Conservation (phyloP, 768 basidiomycete genomes). For the Pholiota molesta region DNA sequence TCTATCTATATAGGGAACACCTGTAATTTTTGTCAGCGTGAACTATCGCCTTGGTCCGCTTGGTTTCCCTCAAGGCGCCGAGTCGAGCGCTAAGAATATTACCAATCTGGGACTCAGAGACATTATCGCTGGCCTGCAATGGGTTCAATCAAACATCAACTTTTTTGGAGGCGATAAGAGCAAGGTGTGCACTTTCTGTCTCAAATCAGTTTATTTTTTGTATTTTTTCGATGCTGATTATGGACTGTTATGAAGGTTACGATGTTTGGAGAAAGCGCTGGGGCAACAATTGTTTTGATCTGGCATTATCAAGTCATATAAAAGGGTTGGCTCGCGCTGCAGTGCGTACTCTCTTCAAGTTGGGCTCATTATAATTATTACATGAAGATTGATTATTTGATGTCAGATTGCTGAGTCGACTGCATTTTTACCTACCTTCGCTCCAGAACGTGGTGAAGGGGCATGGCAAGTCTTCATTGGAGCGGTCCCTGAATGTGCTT, state of each 20-base stretch:
- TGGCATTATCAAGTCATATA: conserved; percentile 29
- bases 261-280: conserved; percentile 51
- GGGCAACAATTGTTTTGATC: conserved; percentile 40
- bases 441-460: conserved; percentile 24
- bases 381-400: neutral
- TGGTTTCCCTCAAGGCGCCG: conserved; percentile 40
- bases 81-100: conserved; percentile 32
- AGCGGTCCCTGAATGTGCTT: conserved; percentile 29
- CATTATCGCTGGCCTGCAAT: conserved; percentile 42
- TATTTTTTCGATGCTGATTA: neutral
- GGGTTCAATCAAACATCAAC: conserved; percentile 60
- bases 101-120: conserved; percentile 49
- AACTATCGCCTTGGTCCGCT: conserved; percentile 46
- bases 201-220: no score
- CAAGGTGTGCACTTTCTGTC: conserved; percentile 15
- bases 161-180: conserved; percentile 56
- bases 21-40: conserved; percentile 40
- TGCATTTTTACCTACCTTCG: conserved; percentile 30
- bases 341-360: neutral
- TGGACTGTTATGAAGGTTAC: conserved; percentile 36
- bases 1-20: conserved; percentile 36
- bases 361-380: neutral
- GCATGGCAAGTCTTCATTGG: conserved; percentile 35
- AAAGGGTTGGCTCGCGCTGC: conserved; percentile 30
- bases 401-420: conserved; percentile 40